Conservation (phyloP, 164 flowering plant genomes). For the Nymphaea thermarum region DNA sequence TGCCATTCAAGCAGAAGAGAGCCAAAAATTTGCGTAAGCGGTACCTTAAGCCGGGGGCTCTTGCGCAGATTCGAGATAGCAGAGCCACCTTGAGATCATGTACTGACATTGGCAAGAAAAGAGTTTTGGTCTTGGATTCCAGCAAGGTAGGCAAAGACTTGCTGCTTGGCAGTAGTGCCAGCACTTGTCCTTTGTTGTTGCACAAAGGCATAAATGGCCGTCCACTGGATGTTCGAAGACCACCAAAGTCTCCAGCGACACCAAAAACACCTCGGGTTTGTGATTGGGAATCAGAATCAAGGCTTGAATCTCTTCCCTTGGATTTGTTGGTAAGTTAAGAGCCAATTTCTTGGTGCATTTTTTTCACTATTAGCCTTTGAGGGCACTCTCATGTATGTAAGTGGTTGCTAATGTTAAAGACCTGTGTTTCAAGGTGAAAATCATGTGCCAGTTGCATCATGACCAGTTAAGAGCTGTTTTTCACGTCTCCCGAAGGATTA, state of each 20-base stretch:
- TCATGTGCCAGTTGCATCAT: constrained; percentile 87
- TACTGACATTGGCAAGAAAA: constrained; percentile 72
- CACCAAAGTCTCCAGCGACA: constrained; percentile 32
- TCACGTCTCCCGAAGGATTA: constrained; percentile 67
- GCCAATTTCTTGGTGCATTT: not conserved
- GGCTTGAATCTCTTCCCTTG: constrained; percentile 90
- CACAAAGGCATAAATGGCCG: constrained; percentile 27
- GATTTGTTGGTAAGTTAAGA: constrained; percentile 63
- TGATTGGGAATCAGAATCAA: constrained; percentile 44
- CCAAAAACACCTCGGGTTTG: constrained; percentile 56
- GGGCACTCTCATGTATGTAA: not conserved
- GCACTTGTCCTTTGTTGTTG: constrained; percentile 17
- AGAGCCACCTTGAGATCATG: constrained; percentile 47
- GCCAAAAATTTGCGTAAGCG: constrained; percentile 25
- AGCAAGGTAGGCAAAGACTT: constrained; percentile 21
- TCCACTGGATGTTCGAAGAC: constrained; percentile 18
- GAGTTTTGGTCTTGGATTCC: constrained; percentile 37
- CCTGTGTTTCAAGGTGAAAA: constrained; percentile 48
- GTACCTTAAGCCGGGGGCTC: constrained; percentile 77
- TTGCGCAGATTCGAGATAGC: constrained; percentile 50
- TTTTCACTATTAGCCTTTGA: not conserved
- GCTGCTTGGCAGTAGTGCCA: constrained; percentile 18
- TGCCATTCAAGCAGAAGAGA: constrained; percentile 31
- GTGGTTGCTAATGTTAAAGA: not conserved
- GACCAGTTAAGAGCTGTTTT: constrained; percentile 84